phyloP scores from a whole-genome alignment of 2,329 filamentous ascomycete species.

The Xylaria sp. region DNA sequence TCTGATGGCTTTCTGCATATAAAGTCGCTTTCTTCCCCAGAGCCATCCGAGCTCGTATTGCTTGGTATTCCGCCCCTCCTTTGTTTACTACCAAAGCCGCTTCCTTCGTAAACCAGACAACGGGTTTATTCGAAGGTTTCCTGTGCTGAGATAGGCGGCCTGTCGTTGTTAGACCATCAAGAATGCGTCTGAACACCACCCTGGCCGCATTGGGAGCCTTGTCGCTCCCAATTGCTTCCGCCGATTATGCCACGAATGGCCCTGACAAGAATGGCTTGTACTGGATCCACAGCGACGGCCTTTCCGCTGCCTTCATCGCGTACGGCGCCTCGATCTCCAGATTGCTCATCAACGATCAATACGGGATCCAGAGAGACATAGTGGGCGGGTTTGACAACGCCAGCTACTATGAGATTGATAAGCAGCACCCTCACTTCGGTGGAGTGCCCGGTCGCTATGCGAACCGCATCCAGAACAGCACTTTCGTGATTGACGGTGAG shows the following conservation, averaged over 20 bases:
- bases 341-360: conserved; percentile 74
- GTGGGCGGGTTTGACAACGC: conserved; percentile 82
- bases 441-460: conserved; percentile 80
- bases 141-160: background rate
- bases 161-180: conserved; percentile 16
- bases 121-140: conserved; percentile 2
- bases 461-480: conserved; percentile 82
- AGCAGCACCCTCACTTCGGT: conserved; percentile 75
- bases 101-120: background rate
- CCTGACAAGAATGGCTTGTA: conserved; percentile 74
- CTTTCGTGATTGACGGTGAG: conserved; percentile 72
- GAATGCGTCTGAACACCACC: conserved; percentile 45
- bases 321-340: conserved; percentile 80
- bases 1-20: conserved; percentile 33
- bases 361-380: conserved; percentile 75
- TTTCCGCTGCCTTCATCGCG: conserved; percentile 75
- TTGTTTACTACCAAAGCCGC: conserved; percentile 29
- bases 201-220: conserved; percentile 46
- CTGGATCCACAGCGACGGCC: conserved; percentile 73
- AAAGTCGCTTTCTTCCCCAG: conserved; percentile 37
- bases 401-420: conserved; percentile 72
- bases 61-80: conserved; percentile 33
- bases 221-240: conserved; percentile 47
- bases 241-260: conserved; percentile 45
- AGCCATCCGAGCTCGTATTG: conserved; percentile 21